These are phyloP conservation scores for Gracilaria domingensis DNA, from an alignment of 23 red algal genomes.

Conservation along the genomic window DNA sequence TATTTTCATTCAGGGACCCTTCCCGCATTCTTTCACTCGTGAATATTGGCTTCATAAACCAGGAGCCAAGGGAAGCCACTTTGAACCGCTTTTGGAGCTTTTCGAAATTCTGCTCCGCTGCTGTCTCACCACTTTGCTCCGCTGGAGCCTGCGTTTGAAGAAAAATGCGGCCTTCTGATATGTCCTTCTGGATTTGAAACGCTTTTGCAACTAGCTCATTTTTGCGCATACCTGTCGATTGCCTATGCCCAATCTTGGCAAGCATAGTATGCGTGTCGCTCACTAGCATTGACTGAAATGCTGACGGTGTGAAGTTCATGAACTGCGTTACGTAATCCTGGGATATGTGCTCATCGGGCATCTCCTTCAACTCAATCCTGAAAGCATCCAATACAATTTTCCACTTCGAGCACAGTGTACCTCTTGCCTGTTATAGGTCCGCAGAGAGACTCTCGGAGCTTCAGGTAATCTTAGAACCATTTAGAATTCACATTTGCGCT, in stretches of 20 bases:
- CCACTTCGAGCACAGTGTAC: too few relatives aligned
- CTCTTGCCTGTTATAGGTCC: too few relatives aligned
- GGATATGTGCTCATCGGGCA: too few relatives aligned
- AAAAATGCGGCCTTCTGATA: not conserved
- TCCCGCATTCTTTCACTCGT: not conserved
- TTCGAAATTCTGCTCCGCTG: not conserved
- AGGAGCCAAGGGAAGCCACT: not conserved
- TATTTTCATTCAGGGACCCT: conserved; percentile 8
- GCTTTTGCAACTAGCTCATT: not conserved
- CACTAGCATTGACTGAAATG: not conserved
- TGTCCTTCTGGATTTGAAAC: not conserved
- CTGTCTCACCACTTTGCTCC: not conserved
- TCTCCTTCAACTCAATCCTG: too few relatives aligned
- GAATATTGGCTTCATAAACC: conserved; percentile 21
- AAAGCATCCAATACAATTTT: too few relatives aligned
- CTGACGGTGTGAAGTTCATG: not conserved
- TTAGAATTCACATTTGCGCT: not conserved
- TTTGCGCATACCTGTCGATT: not conserved
- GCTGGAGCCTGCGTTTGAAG: not conserved
- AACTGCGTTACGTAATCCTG: not conserved
- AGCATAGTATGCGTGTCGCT: not conserved
- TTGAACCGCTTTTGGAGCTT: not conserved
- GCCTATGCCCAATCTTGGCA: not conserved
- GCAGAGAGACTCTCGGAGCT: too few relatives aligned
- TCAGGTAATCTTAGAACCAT: too few relatives aligned